A percentile compares a stretch with the other conserved stretches of the same genome.
Conservation (phyloP, 371 early-diverging fungal genomes). For the Coemansia sp. region DNA sequence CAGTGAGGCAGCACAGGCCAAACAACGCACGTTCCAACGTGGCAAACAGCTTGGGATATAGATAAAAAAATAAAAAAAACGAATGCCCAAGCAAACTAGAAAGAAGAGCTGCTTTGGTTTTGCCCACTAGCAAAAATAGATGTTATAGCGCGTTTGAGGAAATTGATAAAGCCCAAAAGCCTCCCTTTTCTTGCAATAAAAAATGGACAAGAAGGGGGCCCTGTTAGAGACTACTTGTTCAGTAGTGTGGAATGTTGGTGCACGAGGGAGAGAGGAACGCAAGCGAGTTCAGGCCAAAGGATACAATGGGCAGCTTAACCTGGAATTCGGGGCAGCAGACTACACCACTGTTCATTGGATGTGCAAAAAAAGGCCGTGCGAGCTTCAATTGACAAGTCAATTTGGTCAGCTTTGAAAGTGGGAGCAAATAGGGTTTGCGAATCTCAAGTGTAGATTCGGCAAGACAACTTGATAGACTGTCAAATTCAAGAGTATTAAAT, state of each 20-base stretch:
- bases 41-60: neutral
- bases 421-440: too few relatives aligned
- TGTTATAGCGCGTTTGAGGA: too few relatives aligned
- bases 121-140: too few relatives aligned
- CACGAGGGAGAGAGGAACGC: constrained; percentile 43
- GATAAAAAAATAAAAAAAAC: neutral
- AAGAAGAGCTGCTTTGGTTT: too few relatives aligned
- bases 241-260: constrained; percentile 23
- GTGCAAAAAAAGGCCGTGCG: too few relatives aligned
- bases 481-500: too few relatives aligned
- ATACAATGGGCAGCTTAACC: constrained; percentile 37
- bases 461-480: too few relatives aligned
- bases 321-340: constrained; percentile 39
- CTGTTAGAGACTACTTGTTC: neutral
- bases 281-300: constrained; percentile 46
- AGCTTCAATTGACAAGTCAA: too few relatives aligned
- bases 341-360: constrained; percentile 44
- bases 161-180: too few relatives aligned
- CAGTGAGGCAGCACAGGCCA: constrained; percentile 4
- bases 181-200: neutral
- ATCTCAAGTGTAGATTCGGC: too few relatives aligned
- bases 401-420: too few relatives aligned
- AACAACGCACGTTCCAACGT: neutral
- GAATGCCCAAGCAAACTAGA: too few relatives aligned
- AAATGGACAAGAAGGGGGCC: neutral